These are phyloP conservation scores for Pulveroboletus sp. DNA, from an alignment of 768 basidiomycete species.

Conservation along the genomic window DNA sequence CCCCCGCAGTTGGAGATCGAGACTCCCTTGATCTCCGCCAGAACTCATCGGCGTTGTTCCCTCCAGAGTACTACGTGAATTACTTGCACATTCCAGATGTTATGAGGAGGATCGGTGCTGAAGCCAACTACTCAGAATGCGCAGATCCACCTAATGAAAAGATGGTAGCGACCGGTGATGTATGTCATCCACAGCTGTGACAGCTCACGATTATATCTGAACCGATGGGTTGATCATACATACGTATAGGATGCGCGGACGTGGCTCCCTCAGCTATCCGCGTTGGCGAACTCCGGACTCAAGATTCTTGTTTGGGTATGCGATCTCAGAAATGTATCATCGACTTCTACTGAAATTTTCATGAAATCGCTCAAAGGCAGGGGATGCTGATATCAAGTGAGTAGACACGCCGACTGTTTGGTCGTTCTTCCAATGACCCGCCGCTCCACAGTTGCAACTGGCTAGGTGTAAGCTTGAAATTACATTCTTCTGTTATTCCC, in stretches of 20 bases:
- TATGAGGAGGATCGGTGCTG: too few species aligned
- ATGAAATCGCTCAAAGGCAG: slow-evolving; percentile 25
- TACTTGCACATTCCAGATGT: too few species aligned
- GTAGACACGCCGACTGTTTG: not conserved
- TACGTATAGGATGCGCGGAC: slow-evolving; percentile 26
- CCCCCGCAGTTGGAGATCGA: slow-evolving; percentile 49
- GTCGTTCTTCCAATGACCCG: slow-evolving; percentile 1
- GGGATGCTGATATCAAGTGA: slow-evolving; percentile 28
- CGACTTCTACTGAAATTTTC: not conserved
- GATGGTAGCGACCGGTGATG: slow-evolving; percentile 57
- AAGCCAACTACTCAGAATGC: slow-evolving; percentile 50
- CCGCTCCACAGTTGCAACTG: too few species aligned
- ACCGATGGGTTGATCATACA: not conserved
- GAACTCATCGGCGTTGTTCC: slow-evolving; percentile 47
- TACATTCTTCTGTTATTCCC: not conserved
- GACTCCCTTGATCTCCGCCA: slow-evolving; percentile 60
- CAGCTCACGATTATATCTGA: not conserved
- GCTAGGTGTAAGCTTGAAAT: slow-evolving; percentile 32
- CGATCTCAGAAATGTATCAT: not conserved
- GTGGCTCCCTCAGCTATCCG: slow-evolving; percentile 35
- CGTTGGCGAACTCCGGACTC: slow-evolving; percentile 34
- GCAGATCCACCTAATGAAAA: slow-evolving; percentile 38
- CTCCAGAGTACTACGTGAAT: too few species aligned
- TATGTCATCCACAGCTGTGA: slow-evolving; percentile 22
- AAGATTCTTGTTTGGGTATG: slow-evolving; percentile 42